phyloP scores from a whole-genome alignment of 345 rosid genomes.

The Microthlaspi erraticum region DNA sequence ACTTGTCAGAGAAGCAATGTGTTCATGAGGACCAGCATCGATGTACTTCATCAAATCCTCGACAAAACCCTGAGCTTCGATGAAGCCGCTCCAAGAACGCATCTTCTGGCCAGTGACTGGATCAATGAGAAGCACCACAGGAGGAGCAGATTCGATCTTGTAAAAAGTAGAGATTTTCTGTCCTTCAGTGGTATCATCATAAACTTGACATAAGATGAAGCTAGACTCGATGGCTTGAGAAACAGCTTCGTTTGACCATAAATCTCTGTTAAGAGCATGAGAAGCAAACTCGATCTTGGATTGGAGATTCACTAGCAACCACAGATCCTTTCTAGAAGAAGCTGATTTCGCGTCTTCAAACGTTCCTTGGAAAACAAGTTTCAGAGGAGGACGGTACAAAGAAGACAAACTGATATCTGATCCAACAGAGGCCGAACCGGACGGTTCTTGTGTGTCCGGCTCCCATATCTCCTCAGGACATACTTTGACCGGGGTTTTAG shows the following conservation, averaged over 20 bases:
- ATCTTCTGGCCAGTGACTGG: constrained; percentile 52
- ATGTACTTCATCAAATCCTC: constrained; percentile 48
- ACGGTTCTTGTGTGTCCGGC: no score
- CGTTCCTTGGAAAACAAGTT: constrained; percentile 73
- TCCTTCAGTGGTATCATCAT: constrained; percentile 51
- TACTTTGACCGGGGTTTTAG: not conserved
- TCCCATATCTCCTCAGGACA: not conserved
- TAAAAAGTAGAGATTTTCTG: constrained; percentile 77
- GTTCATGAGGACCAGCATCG: constrained; percentile 3
- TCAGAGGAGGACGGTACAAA: constrained; percentile 70
- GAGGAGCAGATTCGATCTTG: constrained; percentile 64
- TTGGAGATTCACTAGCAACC: constrained; percentile 90
- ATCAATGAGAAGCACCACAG: constrained; percentile 18
- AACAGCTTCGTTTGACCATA: constrained; percentile 88
- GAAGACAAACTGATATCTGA: constrained; percentile 49
- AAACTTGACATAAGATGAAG: constrained; percentile 83
- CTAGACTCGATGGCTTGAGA: constrained; percentile 64
- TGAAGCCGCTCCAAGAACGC: constrained; percentile 72
- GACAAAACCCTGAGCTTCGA: constrained; percentile 74
- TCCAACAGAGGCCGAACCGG: not conserved
- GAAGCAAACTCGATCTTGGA: constrained; percentile 75
- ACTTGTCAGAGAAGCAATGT: constrained; percentile 20
- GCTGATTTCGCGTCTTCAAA: constrained; percentile 75
- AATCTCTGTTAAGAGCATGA: constrained; percentile 82
- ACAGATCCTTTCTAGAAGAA: constrained; percentile 65